Evolutionary conservation across 2,329 filamentous ascomycete species (phyloP), one percentile per base, ranked within the genome.

Genomic region (Huntiella moniliformis): DNA sequence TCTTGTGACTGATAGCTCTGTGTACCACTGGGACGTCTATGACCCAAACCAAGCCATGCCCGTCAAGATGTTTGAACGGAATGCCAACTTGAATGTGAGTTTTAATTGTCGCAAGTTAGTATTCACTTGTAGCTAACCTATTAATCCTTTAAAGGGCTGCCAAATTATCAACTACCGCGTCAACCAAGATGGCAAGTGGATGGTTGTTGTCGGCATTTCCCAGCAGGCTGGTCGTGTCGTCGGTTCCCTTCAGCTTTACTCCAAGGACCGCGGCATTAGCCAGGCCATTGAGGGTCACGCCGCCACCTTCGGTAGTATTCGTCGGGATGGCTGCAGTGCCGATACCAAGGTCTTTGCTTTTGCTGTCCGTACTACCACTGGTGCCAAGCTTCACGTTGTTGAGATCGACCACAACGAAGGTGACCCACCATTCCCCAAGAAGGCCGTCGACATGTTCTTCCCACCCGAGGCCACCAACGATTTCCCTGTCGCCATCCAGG

Each of bases 151-250:
- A 10, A 56, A 92, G 84, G 82, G 81, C 53, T 92, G 85, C 65
- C 91, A 98, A 75, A 98, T 98, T 63, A 98, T 98, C 74, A 98
- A 96, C 68, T 98, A 98, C 67, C 85, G 88, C 55, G 83, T 92
- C 55, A 95, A 88, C 63, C 77, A 79, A 53, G 88, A 98, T 53
- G 85, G 86, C 61, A 94, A 94, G 65, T 98, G 91, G 91, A 93
- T 93, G 79, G 87, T 92, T 28, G 79, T 95, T 47, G 86, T 98
- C 49, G 91, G 91, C 57, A 98, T 98, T 56, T 87, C 87, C 49
- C 84, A 87, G 60, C 82, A 92, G 58, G 79, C 87, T 60, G 88
- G 87, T 48, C 84, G 91, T 51, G 87, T 98, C 37, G 87, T 92
- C 37, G 91, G 91, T 54, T 83, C 84, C 52, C 91, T 98, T 81